These are phyloP conservation scores for Myriosclerotinia scirpicola DNA, from an alignment of 2,329 filamentous ascomycete genomes.

Conservation along the genomic window DNA sequence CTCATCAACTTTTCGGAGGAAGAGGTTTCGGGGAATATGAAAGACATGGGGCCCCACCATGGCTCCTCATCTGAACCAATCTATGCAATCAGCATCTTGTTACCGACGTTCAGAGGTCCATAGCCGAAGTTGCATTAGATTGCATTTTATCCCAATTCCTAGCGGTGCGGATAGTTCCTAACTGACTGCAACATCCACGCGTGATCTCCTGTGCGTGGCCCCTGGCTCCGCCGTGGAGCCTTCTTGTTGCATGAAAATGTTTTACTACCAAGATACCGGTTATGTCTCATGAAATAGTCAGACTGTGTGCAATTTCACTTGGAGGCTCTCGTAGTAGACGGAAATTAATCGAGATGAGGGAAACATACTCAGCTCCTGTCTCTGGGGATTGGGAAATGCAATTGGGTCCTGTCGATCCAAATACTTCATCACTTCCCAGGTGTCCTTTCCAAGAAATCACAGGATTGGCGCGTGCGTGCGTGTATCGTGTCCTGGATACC, in stretches of 20 bases:
- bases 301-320: neutral
- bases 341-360: neutral
- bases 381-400: neutral
- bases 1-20: neutral
- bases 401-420: neutral
- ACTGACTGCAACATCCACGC: neutral
- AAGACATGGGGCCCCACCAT: constrained; percentile 19
- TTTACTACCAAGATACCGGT: constrained; percentile 2
- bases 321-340: neutral
- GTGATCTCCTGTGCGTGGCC: constrained; percentile 16
- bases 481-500: neutral
- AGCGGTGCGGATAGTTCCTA: neutral
- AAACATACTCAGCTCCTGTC: neutral
- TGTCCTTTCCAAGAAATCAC: constrained; percentile 12
- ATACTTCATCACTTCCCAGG: constrained; percentile 2
- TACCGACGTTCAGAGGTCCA: neutral
- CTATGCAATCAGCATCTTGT: neutral
- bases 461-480: constrained; percentile 4
- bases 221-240: constrained; percentile 10
- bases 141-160: constrained; percentile 1
- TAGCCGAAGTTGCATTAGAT: constrained; percentile 13
- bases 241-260: constrained; percentile 10
- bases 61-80: neutral
- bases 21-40: neutral
- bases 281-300: neutral